phyloP scores from a whole-genome alignment of 106 monocot genomes.

The Iris macrosiphon region DNA sequence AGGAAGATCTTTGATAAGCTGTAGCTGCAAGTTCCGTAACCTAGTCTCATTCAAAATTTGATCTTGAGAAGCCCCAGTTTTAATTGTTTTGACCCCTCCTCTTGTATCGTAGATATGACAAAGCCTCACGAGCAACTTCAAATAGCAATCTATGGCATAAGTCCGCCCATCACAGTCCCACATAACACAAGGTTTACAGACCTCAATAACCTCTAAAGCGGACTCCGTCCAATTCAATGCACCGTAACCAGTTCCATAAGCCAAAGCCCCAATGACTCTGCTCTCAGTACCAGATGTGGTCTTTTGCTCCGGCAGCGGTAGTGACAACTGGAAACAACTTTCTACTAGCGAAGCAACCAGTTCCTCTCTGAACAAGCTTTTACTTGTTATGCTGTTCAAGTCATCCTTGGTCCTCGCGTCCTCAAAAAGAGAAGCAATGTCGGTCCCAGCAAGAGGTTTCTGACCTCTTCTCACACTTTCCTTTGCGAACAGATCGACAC shows the following conservation, averaged over 20 bases:
- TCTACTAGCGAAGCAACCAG: constrained; percentile 96
- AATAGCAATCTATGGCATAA: constrained; percentile 96
- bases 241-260: constrained; percentile 98
- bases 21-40: constrained; percentile 77
- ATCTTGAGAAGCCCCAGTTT: constrained; percentile 90
- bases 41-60: constrained; percentile 98
- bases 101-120: constrained; percentile 98
- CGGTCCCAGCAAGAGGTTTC: constrained; percentile 95
- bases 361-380: constrained; percentile 96
- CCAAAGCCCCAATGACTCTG: constrained; percentile 97
- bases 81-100: constrained; percentile 94
- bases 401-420: constrained; percentile 90
- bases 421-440: constrained; percentile 95
- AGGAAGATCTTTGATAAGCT: constrained; percentile 90
- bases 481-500: constrained; percentile 99
- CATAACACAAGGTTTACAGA: constrained; percentile 91
- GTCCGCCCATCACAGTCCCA: constrained; percentile 98
- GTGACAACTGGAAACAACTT: constrained; percentile 96
- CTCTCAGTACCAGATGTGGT: constrained; percentile 95
- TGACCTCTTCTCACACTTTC: constrained; percentile 97
- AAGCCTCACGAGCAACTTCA: constrained; percentile 96
- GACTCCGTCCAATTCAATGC: constrained; percentile 97
- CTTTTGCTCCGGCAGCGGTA: constrained; percentile 89
- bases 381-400: constrained; percentile 77
- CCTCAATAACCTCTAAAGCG: constrained; percentile 93